Base-by-base conservation (phyloP, 2,329 filamentous ascomycete species). In the Reticulascus tulasneorum region DNA sequence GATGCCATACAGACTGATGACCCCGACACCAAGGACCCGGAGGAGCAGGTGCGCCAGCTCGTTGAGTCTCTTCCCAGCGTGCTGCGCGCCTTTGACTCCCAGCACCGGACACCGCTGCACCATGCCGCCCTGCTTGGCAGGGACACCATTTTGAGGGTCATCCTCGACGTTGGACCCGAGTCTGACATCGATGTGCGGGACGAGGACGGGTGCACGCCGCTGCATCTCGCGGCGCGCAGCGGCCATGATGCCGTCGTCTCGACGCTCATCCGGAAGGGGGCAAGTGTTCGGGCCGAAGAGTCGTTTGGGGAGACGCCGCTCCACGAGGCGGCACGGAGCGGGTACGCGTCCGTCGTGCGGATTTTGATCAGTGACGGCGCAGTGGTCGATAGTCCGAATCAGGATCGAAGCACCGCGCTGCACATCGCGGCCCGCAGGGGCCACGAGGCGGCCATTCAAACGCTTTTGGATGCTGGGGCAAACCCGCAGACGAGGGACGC, bases 401-500 rank as follows among this genome's bases (percentile, higher is more conserved):
- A 28, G 1, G 28, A 47, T 22, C 29, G 39, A 8, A 33, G 34
- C 3, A 49, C 47, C 31, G 34, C 45, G 17, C 37, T 50, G 10
- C 44, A 46, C 11, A 28, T 46, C 0, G 44, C 41, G 4, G 29
- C 41, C 10, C 15, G 44, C 1, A 7, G 41, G 1, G 44, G 44
- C 10, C 29, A 38, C 18, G 35, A 22, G 18, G 29, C 4, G 0
- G 44, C 34, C 23, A 32, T 46, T 2, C 17, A 18, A 2, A 33
- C 23, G 8, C 12, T 46, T 15, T 27, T 46, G 7, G 38, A 35
- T 1, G 29, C 38, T 5, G 44, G 44, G 4, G 41, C 44, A 12
- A 46, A 46, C 16, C 44, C 44, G 9, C 41, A 34, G n/a, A 46
- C 44, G 20, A 38, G 25, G 18, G 44, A 46, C 16, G 38, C 35